These are phyloP conservation scores for Erythrobasidium hasegawianum DNA, from an alignment of 1,284 basidiomycete genomes.

Conservation along the genomic window DNA sequence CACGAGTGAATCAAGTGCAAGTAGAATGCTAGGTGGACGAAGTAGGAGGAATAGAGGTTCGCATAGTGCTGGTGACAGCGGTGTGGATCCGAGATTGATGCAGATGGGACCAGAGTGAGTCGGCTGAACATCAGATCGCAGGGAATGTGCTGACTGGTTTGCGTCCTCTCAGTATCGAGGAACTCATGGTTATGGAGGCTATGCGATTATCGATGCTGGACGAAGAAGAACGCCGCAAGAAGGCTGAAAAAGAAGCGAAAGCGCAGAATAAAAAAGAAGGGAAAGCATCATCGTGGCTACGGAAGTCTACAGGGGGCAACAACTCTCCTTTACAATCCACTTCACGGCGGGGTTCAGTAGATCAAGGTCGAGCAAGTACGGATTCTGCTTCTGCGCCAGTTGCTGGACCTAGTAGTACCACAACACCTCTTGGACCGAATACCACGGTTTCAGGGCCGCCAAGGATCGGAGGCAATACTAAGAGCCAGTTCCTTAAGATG, in stretches of 20 bases:
- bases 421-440: too few relatives aligned
- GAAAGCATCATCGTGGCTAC: slow-evolving; percentile 14
- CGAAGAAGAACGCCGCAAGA: slow-evolving; percentile 59
- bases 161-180: slow-evolving; percentile 36
- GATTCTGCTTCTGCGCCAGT: too few relatives aligned
- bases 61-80: slow-evolving; percentile 12
- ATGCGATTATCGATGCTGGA: slow-evolving; percentile 93
- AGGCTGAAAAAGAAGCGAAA: slow-evolving; percentile 45
- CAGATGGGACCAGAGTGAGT: slow-evolving; percentile 38
- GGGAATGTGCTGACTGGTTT: not conserved
- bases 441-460: too few relatives aligned
- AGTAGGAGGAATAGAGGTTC: slow-evolving; percentile 1
- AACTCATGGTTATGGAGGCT: slow-evolving; percentile 98
- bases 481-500: slow-evolving; percentile 20
- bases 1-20: slow-evolving; percentile 15
- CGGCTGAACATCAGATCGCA: slow-evolving; percentile 3
- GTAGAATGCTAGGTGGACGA: slow-evolving; percentile 31
- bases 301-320: not conserved
- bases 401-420: too few relatives aligned
- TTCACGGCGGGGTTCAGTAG: too few relatives aligned
- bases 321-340: too few relatives aligned
- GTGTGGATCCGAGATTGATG: slow-evolving; percentile 30
- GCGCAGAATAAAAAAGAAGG: slow-evolving; percentile 21
- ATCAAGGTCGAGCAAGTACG: too few relatives aligned
- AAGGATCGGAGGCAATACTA: not conserved